Evolutionary conservation across 768 basidiomycete genomes (phyloP).

Genomic region (Lactifluus hygrophoroides): DNA sequence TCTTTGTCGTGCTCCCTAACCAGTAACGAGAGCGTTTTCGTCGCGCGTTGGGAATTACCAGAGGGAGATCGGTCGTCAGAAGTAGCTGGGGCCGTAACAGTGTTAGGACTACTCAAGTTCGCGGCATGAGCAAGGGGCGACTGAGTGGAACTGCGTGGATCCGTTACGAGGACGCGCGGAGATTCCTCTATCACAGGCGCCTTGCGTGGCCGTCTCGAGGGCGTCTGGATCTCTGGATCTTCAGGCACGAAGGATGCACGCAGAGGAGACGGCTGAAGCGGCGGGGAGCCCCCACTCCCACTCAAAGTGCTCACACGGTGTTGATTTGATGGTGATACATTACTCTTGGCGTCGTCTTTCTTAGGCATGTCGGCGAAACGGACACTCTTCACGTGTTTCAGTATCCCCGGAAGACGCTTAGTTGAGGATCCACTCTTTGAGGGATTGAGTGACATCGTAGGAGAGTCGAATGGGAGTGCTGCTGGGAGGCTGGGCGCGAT

Average conservation of each 20-base stretch:
- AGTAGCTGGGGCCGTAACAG: not conserved
- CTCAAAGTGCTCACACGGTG: not conserved
- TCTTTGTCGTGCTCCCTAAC: conserved; percentile 3
- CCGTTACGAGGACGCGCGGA: not conserved
- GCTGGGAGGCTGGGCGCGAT: not conserved
- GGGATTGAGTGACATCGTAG: not conserved
- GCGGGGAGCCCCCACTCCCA: not conserved
- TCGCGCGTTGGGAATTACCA: conserved; percentile 4
- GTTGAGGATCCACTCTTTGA: not conserved
- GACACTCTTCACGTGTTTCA: conserved; percentile 20
- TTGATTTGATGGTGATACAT: not conserved
- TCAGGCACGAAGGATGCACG: conserved; percentile 4
- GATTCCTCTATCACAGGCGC: not conserved
- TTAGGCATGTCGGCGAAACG: conserved; percentile 17
- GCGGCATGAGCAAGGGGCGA: not conserved
- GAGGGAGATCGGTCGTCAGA: not conserved
- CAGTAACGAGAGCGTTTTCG: conserved; percentile 13
- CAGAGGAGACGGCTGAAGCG: conserved; percentile 15
- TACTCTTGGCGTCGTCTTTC: not conserved
- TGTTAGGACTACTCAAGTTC: not conserved
- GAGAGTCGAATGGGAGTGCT: not conserved
- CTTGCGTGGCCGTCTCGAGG: not conserved
- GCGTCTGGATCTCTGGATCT: not conserved
- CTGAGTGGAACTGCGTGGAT: not conserved
- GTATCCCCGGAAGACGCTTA: conserved; percentile 15